Conservation (phyloP, 2,329 filamentous ascomycete species). For the Monascus ruber region DNA sequence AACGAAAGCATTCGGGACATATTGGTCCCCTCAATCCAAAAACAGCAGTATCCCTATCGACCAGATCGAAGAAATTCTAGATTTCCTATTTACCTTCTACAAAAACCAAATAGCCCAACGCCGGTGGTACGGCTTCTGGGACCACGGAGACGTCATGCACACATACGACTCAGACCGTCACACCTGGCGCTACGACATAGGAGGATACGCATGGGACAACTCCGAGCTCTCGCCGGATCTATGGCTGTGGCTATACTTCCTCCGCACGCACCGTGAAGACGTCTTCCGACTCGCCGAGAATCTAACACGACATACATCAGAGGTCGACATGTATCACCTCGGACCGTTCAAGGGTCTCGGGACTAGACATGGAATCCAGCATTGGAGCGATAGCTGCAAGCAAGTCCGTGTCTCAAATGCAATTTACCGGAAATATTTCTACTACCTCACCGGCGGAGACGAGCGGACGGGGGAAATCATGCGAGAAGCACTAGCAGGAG, state of each 20-base stretch:
- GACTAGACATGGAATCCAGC: conserved; percentile 52
- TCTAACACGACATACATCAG: conserved; percentile 46
- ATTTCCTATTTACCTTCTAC: conserved; percentile 48
- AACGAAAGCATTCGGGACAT: conserved; percentile 44
- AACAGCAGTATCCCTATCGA: conserved; percentile 17
- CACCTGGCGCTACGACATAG: conserved; percentile 52
- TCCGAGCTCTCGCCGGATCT: conserved; percentile 52
- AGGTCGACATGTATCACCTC: conserved; percentile 52
- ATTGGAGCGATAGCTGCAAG: conserved; percentile 50
- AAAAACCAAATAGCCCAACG: conserved; percentile 44
- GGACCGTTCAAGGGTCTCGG: conserved; percentile 49
- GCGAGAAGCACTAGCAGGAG: not conserved
- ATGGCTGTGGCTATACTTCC: conserved; percentile 53
- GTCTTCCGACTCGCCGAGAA: conserved; percentile 50
- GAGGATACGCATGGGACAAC: conserved; percentile 56
- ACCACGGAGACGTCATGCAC: conserved; percentile 53
- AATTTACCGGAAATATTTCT: conserved; percentile 8
- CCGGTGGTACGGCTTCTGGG: conserved; percentile 53
- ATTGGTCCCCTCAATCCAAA: conserved; percentile 38
- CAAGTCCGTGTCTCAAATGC: conserved; percentile 46
- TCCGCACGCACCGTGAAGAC: conserved; percentile 46
- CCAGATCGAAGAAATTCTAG: conserved; percentile 42
- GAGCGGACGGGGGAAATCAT: conserved; percentile 9
- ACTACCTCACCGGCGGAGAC: conserved; percentile 7
- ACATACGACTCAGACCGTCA: conserved; percentile 50